Percentiles rank a stretch among this genome's conserved stretches.
phyloP scores from a whole-genome alignment of 1,139 yeast genomes.

The Blastobotrys ciferrii region DNA sequence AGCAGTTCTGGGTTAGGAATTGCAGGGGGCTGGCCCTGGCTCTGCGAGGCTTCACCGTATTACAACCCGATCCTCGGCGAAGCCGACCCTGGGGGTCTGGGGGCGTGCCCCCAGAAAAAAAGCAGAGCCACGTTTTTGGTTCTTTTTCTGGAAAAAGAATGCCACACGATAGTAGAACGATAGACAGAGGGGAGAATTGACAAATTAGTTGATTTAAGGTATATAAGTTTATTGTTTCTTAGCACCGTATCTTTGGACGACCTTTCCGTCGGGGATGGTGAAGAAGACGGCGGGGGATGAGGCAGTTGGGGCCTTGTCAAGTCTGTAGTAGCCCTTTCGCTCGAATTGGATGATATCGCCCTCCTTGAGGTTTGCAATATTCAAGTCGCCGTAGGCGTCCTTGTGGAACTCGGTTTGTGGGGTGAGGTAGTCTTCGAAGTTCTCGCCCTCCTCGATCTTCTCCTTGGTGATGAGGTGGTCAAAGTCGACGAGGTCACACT shows the following conservation, averaged over 20 bases:
- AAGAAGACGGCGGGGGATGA: slow-evolving; percentile 65
- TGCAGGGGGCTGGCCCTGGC: no score
- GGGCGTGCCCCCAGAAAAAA: no score
- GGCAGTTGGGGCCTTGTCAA: slow-evolving; percentile 56
- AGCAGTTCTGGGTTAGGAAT: no score
- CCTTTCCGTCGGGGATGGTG: slow-evolving; percentile 95
- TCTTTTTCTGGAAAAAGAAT: no score
- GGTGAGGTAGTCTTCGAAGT: slow-evolving; percentile 89
- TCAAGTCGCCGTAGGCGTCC: slow-evolving; percentile 75
- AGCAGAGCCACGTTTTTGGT: no score
- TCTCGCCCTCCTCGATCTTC: slow-evolving; percentile 91
- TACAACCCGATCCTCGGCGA: no score
- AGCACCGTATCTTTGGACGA: slow-evolving; percentile 80
- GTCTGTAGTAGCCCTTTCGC: slow-evolving; percentile 93
- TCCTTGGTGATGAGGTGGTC: slow-evolving; percentile 96
- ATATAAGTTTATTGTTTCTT: slow-evolving; percentile 37
- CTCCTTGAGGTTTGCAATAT: slow-evolving; percentile 68
- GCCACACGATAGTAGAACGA: no score
- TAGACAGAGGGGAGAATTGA: no score
- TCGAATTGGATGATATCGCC: slow-evolving; percentile 94
- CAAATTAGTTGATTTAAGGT: not conserved
- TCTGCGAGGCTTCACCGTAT: no score
- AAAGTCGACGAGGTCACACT: slow-evolving; percentile 82
- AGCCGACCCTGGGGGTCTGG: no score
- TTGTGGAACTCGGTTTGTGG: slow-evolving; percentile 84